Conservation (phyloP, 257 asterid species). For the Rehmannia glutinosa region DNA sequence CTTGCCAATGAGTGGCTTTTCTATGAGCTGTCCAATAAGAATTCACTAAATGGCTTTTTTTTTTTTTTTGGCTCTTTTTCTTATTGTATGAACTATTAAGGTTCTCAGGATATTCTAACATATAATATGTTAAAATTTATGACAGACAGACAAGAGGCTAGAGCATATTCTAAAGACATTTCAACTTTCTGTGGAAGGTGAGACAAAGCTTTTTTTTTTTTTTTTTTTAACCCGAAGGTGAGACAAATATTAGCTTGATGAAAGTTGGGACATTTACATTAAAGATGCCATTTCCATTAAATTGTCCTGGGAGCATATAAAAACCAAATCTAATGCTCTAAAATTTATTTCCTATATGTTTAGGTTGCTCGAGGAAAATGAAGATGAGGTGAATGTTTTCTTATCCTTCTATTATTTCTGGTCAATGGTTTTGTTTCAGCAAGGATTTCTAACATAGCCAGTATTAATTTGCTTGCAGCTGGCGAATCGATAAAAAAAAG, state of each 20-base stretch:
- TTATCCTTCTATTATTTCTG: conserved; percentile 1
- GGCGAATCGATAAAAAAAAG: conserved; percentile 73
- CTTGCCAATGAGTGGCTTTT: neutral
- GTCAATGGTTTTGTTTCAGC: neutral
- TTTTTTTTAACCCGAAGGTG: too few relatives aligned
- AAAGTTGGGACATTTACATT: conserved; percentile 6
- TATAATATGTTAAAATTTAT: neutral
- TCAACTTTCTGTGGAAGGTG: conserved; percentile 95
- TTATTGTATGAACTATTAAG: neutral
- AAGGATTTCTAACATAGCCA: conserved; percentile 5
- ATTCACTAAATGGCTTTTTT: neutral
- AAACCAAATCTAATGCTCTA: neutral
- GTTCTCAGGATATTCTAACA: conserved; percentile 8
- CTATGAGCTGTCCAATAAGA: neutral
- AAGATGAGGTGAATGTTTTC: conserved; percentile 63
- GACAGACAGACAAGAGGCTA: conserved; percentile 83
- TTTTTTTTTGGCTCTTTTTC: neutral
- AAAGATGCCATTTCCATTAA: neutral
- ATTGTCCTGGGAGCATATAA: neutral
- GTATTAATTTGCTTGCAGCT: conserved; percentile 41
- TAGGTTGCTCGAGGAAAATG: conserved; percentile 93
- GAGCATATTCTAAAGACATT: conserved; percentile 72
- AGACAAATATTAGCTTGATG: conserved; percentile 21
- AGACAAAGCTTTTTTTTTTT: too few relatives aligned
- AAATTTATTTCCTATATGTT: conserved; percentile 7